Evolutionary conservation across 1,284 basidiomycete genomes (phyloP), one percentile per base, ranked within the genome.

Genomic region (Pseudozyma hubeiensis): DNA sequence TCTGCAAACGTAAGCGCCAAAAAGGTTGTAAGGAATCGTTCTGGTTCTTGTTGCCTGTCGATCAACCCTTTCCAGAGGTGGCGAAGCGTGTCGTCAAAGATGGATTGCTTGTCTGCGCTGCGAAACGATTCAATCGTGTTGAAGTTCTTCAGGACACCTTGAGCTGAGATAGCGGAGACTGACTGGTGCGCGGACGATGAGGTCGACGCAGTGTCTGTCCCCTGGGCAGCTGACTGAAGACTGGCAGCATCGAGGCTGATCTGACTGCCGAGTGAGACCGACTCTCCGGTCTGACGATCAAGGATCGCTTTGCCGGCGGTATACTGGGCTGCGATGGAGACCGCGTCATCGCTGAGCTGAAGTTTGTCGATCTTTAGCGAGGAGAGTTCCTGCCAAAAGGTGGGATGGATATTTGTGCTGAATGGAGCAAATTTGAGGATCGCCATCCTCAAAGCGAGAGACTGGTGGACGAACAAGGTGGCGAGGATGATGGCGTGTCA

Each of bases 81-180:
- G 48, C 51, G 59, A 2, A 75, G 59, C n/a, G 70, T 54, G 7
- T 50, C 48, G 58, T 80, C 71, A 84, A 98, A 94, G 8, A 97
- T 84, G 14, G 88, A 88, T 24, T 90, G 90, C 87, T 99, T 98
- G 79, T 97, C 93, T 1, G 91, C 90, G 2, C 89, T 88, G 80
- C 92, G 94, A 87, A 99, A 99, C 13, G 97, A 93, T 78, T 98
- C 95, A 77, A 98, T 91, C 2, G 97, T 98, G 83, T 99, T 99
- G 86, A 84, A 86, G 75, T 86, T 86, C 88, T 94, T 95, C 78
- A 98, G 88, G 1, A 87, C 85, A 10, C 96, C 96, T 33, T 53
- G 61, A 4, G 59, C 54, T 3, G 8, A 13, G 53, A 64, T 44
- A 14, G 51, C 16, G 1, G 53, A 49, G 1, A 30, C 34, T 31